Conservation (phyloP, 1,284 basidiomycete species). For the Boletus subluridellus region DNA sequence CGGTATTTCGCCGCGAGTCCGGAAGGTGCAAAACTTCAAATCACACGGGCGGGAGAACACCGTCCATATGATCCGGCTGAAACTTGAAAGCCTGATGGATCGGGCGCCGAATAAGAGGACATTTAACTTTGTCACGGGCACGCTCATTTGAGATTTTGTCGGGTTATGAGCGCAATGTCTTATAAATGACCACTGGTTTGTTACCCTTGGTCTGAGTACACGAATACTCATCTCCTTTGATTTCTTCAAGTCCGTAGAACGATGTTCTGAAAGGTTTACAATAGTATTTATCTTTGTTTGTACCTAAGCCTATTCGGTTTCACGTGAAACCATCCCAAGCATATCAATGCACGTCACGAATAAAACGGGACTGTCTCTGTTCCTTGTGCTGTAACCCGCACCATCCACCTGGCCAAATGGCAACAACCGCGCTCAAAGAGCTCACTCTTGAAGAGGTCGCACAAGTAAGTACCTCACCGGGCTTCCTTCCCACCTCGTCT, state of each 20-base stretch:
- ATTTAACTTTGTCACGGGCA: too few relatives aligned
- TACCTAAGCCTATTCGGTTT: neutral
- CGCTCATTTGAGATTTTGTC: too few relatives aligned
- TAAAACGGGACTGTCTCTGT: constrained; percentile 13
- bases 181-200: too few relatives aligned
- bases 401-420: constrained; percentile 30
- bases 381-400: neutral
- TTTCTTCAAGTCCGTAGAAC: too few relatives aligned
- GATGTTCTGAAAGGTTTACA: neutral
- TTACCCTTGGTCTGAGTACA: too few relatives aligned
- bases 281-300: neutral
- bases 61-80: too few relatives aligned
- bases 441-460: constrained; percentile 42
- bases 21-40: too few relatives aligned
- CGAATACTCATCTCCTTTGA: too few relatives aligned
- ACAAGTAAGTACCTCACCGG: constrained; percentile 18
- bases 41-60: too few relatives aligned
- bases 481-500: neutral
- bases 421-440: constrained; percentile 36
- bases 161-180: neutral
- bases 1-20: too few relatives aligned
- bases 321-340: constrained; percentile 15
- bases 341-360: constrained; percentile 1
- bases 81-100: too few relatives aligned
- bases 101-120: too few relatives aligned